Conservation (phyloP, 495 filamentous ascomycete species). For the Penicillium malachiteum region DNA sequence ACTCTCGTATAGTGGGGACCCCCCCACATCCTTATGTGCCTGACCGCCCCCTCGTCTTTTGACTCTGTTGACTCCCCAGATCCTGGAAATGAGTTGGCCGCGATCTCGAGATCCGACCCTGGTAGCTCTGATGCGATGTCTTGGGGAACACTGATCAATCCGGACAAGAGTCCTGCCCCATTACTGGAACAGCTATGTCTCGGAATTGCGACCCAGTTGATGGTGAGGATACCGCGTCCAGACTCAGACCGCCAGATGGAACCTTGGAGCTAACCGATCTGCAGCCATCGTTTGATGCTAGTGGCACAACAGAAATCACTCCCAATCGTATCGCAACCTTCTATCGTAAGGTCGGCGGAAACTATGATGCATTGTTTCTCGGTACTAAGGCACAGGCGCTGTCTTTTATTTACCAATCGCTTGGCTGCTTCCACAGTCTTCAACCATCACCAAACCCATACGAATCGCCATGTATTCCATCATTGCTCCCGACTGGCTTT, state of each 20-base stretch:
- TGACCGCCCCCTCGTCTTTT: slow-evolving; percentile 37
- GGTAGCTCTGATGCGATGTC: slow-evolving; percentile 28
- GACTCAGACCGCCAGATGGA: background rate
- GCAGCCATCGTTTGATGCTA: slow-evolving; percentile 65
- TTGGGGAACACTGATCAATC: slow-evolving; percentile 83
- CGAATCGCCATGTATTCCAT: slow-evolving; percentile 72
- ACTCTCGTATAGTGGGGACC: slow-evolving; percentile 10
- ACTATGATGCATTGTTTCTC: slow-evolving; percentile 86
- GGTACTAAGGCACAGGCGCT: slow-evolving; percentile 70
- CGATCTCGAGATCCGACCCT: slow-evolving; percentile 10
- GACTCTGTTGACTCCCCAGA: slow-evolving; percentile 9
- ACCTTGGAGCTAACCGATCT: slow-evolving; percentile 20
- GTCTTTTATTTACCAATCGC: slow-evolving; percentile 86
- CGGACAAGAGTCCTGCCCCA: slow-evolving; percentile 73
- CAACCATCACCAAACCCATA: slow-evolving; percentile 71
- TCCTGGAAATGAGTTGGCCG: slow-evolving; percentile 19
- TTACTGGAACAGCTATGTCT: slow-evolving; percentile 74
- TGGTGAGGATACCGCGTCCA: slow-evolving; percentile 57
- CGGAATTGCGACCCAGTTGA: slow-evolving; percentile 68
- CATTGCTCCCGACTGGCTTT: slow-evolving; percentile 79
- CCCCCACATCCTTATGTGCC: slow-evolving; percentile 35
- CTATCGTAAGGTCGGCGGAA: slow-evolving; percentile 83
- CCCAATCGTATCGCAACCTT: slow-evolving; percentile 84
- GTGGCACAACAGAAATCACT: slow-evolving; percentile 62
- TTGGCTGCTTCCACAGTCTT: slow-evolving; percentile 83